Conservation (phyloP, 2,329 filamentous ascomycete genomes). For the Trichoderma sp. region DNA sequence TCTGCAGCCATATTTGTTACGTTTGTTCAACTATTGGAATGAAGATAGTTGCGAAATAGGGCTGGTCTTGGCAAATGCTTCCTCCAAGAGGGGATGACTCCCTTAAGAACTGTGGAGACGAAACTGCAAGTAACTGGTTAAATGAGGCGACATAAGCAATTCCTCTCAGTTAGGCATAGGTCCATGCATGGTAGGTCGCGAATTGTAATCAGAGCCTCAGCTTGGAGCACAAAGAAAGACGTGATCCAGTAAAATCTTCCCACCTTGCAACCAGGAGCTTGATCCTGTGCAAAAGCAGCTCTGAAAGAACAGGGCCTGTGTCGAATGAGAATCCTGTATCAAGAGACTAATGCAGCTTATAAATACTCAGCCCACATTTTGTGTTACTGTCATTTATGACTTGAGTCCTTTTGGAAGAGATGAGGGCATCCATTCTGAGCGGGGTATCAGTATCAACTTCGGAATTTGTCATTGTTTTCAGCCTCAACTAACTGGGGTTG, state of each 20-base stretch:
- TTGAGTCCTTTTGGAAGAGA: not conserved
- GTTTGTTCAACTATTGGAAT: not conserved
- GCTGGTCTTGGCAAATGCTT: not conserved
- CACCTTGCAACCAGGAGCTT: not conserved
- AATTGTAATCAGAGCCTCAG: not conserved
- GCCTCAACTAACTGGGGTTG: not conserved
- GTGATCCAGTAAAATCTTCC: not conserved
- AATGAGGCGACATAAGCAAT: not conserved
- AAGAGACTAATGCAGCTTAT: not conserved
- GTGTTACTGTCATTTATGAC: not conserved
- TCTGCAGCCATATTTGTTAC: slow-evolving; percentile 4
- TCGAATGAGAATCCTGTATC: not conserved
- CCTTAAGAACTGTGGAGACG: not conserved
- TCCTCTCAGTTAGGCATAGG: not conserved
- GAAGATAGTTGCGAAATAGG: not conserved
- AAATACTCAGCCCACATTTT: slow-evolving; percentile 1
- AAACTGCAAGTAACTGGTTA: not conserved
- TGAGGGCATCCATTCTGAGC: not conserved
- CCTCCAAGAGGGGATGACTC: not conserved
- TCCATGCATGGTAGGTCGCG: not conserved
- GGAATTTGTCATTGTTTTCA: not conserved
- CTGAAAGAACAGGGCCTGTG: not conserved
- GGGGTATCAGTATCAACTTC: not conserved
- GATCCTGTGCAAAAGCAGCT: not conserved
- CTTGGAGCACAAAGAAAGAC: not conserved